These are phyloP conservation scores for Penicillium riverlandense DNA, from an alignment of 495 filamentous ascomycete genomes.

Conservation along the genomic window DNA sequence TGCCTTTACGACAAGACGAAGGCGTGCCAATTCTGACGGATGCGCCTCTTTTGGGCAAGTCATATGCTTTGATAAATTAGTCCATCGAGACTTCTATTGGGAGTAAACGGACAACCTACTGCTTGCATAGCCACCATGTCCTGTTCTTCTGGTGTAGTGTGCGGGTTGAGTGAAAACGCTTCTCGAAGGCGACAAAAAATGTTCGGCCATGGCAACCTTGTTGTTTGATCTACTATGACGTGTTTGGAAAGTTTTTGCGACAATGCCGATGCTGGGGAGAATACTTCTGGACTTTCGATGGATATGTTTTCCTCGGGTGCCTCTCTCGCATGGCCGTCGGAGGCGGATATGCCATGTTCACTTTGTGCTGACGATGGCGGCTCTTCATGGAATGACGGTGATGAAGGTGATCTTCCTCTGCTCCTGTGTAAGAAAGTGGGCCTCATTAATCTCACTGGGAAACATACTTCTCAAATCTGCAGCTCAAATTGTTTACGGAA, in stretches of 20 bases:
- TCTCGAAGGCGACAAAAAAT: conserved; percentile 13
- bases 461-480: conserved; percentile 9
- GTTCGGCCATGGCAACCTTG: conserved; percentile 9
- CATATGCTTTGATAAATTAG: conserved; percentile 5
- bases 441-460: neutral
- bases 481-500: conserved; percentile 2
- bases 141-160: conserved; percentile 5
- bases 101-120: neutral
- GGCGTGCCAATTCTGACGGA: conserved; percentile 4
- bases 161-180: conserved; percentile 11
- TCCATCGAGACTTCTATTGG: too few species aligned
- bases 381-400: neutral
- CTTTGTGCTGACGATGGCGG: neutral
- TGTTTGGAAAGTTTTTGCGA: conserved; percentile 10
- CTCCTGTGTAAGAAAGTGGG: neutral
- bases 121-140: conserved; percentile 12
- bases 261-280: conserved; percentile 6
- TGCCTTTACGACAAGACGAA: conserved; percentile 5
- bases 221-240: conserved; percentile 8
- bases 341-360: neutral
- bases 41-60: conserved; percentile 3
- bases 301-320: neutral
- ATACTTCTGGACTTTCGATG: neutral
- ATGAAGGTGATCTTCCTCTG: conserved; percentile 1
- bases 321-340: neutral